Percentiles rank a stretch among this genome's conserved stretches.
These are phyloP conservation scores for Penicillium malachiteum DNA, from an alignment of 495 filamentous ascomycete species.

Conservation along the genomic window DNA sequence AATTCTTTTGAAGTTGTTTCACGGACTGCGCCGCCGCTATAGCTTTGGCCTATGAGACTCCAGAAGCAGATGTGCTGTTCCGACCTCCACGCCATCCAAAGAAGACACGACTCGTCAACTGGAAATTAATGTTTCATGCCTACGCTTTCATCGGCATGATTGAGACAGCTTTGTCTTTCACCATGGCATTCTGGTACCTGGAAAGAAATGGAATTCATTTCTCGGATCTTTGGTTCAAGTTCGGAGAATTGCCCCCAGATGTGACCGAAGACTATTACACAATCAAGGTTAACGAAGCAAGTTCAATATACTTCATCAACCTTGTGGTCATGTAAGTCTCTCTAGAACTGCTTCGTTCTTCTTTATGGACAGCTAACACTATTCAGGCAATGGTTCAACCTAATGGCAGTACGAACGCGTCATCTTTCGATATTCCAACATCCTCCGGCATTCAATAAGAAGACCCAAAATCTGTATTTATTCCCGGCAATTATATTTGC, in stretches of 20 bases:
- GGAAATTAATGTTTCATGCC: slow-evolving; percentile 60
- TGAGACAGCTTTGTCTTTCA: slow-evolving; percentile 58
- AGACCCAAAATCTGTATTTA: slow-evolving; percentile 59
- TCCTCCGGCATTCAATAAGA: slow-evolving; percentile 56
- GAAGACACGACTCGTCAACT: slow-evolving; percentile 64
- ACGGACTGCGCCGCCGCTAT: slow-evolving; percentile 59
- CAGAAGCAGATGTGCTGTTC: slow-evolving; percentile 58
- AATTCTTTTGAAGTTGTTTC: slow-evolving; percentile 49
- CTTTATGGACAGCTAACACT: background rate
- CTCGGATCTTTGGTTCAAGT: slow-evolving; percentile 55
- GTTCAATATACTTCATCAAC: slow-evolving; percentile 33
- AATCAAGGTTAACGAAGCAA: slow-evolving; percentile 44
- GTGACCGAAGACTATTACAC: slow-evolving; percentile 49
- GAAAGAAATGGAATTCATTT: slow-evolving; percentile 44
- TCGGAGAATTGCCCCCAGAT: slow-evolving; percentile 45
- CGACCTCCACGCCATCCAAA: slow-evolving; percentile 59
- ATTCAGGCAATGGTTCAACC: slow-evolving; percentile 65
- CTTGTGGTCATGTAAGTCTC: slow-evolving; percentile 28
- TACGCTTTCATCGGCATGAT: slow-evolving; percentile 64
- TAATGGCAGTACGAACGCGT: slow-evolving; percentile 61
- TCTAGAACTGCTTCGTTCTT: background rate
- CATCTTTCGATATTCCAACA: slow-evolving; percentile 67
- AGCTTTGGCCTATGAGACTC: slow-evolving; percentile 61
- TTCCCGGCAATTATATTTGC: slow-evolving; percentile 65
- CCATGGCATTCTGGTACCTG: slow-evolving; percentile 65